Evolutionary conservation across 257 asterid species (phyloP), one percentile per base, ranked within the genome.

Genomic region (Przewalskia tangutica): DNA sequence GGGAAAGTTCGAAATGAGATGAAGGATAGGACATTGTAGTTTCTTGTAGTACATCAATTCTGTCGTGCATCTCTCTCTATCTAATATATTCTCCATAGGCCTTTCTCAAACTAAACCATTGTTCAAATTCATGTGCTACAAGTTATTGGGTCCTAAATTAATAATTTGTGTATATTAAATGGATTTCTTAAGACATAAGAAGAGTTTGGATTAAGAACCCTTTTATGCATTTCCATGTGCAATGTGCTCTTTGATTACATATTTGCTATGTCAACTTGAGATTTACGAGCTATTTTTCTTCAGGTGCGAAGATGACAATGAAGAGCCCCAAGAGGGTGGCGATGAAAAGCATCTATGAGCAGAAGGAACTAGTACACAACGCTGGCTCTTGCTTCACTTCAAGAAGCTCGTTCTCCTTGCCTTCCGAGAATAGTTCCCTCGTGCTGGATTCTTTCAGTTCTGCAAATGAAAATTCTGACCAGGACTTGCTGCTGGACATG

Each of bases 401-500:
- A 14, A 93, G 80, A 83, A 90, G 87, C 82, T 85, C 85, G 5
- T 89, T 91, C n/a, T 85, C 92, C 4, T 81, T 87, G 63, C 94
- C 92, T 67, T 87, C 86, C 23, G 91, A 88, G 77, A 86, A 86
- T 32, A 81, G 89, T 79, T 91, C 97, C 75, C 81, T 89, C 7
- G 85, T 88, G 84, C 82, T 89, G 56, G 92, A 90, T 82, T 85
- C 91, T 78, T 82, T 87, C 73, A 85, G 77, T 79, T 89, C 86
- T 54, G 85, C 83, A 6, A 90, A 83, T 23, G 93, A 86, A 62
- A 83, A 83, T 83, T 86, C 88, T 8, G 94, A 91, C 58, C 92
- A 91, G 80, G 97, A 91, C 64, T 87, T 91, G 90, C 91, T 93
- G 81, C 88, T 93, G 40, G 91, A 93, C 73, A 86, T 92, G 66